Conservation (phyloP, 2,329 filamentous ascomycete species). For the Colletotrichum sp. region DNA sequence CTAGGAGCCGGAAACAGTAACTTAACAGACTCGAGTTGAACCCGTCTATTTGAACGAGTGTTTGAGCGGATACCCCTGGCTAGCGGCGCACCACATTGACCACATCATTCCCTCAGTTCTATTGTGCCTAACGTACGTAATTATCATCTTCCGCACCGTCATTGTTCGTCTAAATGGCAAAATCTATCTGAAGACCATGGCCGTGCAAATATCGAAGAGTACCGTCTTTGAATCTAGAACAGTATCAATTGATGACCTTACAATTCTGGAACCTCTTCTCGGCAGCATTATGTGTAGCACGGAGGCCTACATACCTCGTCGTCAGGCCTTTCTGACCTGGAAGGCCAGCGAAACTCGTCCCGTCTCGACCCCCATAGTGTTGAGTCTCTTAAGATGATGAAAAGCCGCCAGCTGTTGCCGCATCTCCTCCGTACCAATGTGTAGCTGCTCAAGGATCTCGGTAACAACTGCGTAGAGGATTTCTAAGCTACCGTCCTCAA, state of each 20-base stretch:
- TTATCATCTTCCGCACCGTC: neutral
- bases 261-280: neutral
- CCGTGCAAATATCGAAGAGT: neutral
- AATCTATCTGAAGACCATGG: neutral
- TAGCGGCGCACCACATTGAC: neutral
- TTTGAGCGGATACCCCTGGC: neutral
- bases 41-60: neutral
- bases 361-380: constrained; percentile 42
- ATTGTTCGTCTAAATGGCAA: neutral
- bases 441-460: constrained; percentile 49
- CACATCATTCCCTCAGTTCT: neutral
- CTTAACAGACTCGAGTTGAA: neutral
- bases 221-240: fast-evolving
- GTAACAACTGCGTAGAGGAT: constrained; percentile 47
- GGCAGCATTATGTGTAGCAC: neutral
- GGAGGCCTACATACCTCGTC: neutral
- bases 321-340: neutral
- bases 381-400: constrained; percentile 36
- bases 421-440: constrained; percentile 37
- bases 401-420: constrained; percentile 34
- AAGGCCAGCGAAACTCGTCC: constrained; percentile 28
- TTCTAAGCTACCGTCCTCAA: constrained; percentile 51
- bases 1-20: neutral
- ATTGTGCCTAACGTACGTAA: neutral
- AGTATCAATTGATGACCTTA: neutral